Base-by-base conservation (phyloP, 306 rosid genomes). In the Trifolium pratense region DNA sequence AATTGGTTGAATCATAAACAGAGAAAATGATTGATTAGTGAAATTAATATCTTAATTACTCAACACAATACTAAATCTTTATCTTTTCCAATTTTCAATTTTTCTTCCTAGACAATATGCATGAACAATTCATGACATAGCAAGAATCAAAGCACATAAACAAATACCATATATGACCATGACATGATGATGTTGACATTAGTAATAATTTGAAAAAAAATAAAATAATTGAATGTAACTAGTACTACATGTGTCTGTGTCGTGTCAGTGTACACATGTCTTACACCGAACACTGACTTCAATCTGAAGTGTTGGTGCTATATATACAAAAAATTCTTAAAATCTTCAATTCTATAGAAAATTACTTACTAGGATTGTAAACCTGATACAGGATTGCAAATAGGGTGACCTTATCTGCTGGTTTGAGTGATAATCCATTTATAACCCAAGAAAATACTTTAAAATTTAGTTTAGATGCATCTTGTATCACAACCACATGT, bases 401-500 rank as follows among this genome's bases (percentile, higher is more conserved):
- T 34, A 90, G 31, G 56, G 85, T 89, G 62, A 93, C 84, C 67
- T 53, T 83, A 87, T 93, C 97, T 80, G 79, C 84, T 12, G 71
- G 75, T 67, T 71, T 70, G 18, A 87, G 87, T 25, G 86, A 74
- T 29, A 84, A 87, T 71, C 82, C 79, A 10, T 81, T 75, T 52
- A 83, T 40, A 57, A 86, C 67, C 90, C 90, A 81, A 67, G 6
- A n/a, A 43, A 90, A 83, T 32, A 81, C 85, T 72, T 70, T 82
- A 31, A 71, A 66, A 65, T 83, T 79, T 64, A 87, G 81, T 29
- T 79, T 83, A 15, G 86, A 76, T 56, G 89, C 96, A 75, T 89
- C 98, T 58, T 83, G 85, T 58, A 93, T 82, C 87, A 89, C 88
- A 81, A 90, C 84, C 74, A 90, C 90, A 55, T 80, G 88, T 51